phyloP scores from a whole-genome alignment of 768 basidiomycete species.

The Phanerochaete sordida region DNA sequence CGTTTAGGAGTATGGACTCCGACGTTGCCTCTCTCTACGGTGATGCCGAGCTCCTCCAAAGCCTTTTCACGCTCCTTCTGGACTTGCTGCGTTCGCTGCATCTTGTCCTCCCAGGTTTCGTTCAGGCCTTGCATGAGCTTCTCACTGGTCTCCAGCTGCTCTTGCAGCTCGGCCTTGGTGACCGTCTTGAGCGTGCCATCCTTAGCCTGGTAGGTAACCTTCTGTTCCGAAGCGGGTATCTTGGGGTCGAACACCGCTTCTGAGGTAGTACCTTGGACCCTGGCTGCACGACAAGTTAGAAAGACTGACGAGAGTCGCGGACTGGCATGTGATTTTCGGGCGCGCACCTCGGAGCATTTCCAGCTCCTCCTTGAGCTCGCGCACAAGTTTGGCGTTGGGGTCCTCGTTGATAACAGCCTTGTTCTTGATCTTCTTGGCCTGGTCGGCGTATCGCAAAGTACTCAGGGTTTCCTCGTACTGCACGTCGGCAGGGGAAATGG shows the following conservation, averaged over 20 bases:
- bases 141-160: constrained; percentile 94
- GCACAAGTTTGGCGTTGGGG: constrained; percentile 97
- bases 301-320: constrained; percentile 1
- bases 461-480: constrained; percentile 93
- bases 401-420: constrained; percentile 99
- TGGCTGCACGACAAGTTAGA: constrained; percentile 42
- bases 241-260: constrained; percentile 84
- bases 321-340: constrained; percentile 26
- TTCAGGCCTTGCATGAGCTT: constrained; percentile 92
- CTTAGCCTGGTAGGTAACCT: constrained; percentile 90
- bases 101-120: constrained; percentile 96
- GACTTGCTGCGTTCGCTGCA: constrained; percentile 87
- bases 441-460: constrained; percentile 96
- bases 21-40: constrained; percentile 93
- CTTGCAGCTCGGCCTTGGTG: constrained; percentile 95
- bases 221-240: constrained; percentile 91
- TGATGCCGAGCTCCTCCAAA: constrained; percentile 95
- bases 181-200: constrained; percentile 94
- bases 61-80: constrained; percentile 98
- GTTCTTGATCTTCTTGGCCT: constrained; percentile 99
- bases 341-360: constrained; percentile 73
- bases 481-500: constrained; percentile 91
- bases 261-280: constrained; percentile 62
- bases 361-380: constrained; percentile 98
- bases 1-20: constrained; percentile 98